Evolutionary conservation across 2,329 filamentous ascomycete genomes (phyloP), one percentile per base, ranked within the genome.

Genomic region (Cladophialophora psammophila): DNA sequence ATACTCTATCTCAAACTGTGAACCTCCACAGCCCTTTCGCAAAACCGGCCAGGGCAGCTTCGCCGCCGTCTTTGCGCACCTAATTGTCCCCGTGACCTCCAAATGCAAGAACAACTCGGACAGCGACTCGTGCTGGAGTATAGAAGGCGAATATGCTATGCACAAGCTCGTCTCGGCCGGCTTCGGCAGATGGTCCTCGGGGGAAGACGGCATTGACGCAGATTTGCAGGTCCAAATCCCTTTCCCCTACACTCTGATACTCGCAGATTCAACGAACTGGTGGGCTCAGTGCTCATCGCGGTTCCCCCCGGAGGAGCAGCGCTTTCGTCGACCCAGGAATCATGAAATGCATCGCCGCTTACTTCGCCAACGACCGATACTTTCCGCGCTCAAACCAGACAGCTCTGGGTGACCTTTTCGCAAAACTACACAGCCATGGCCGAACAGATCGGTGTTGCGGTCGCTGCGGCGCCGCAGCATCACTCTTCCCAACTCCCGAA

Each of bases 141-240:
- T 40, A 12, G 38, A 56, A 56, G 36, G 26, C 32, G 31, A 56
- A 56, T 35, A 56, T 56, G 50, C 50, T 9, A 56, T 58, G 35
- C 38, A 15, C 38, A 40, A 40, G 38, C 38, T 40, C 38, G 15
- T 40, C 38, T 40, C 38, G 10, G 38, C 38, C 38, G 38, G 5
- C 38, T 40, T 15, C 13, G 38, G 13, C 15, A 2, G 15, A 40
- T 40, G 38, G 38, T 40, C 38, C 38, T 13, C 15, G 38, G 38
- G 13, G 38, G 38, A 40, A 40, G 8, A 12, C 8, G 38, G 38
- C 38, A 12, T 13, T 13, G 38, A 40, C 38, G 15, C 5, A 12
- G 13, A 12, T 13, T 13, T 15, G 15, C 38, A 13, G 2, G 38
- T 40, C 38, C 38, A 40, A 12, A 40, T 40, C 13, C 38, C 38